phyloP scores from a whole-genome alignment of 2,329 filamentous ascomycete genomes.

The Colletotrichum phormii region DNA sequence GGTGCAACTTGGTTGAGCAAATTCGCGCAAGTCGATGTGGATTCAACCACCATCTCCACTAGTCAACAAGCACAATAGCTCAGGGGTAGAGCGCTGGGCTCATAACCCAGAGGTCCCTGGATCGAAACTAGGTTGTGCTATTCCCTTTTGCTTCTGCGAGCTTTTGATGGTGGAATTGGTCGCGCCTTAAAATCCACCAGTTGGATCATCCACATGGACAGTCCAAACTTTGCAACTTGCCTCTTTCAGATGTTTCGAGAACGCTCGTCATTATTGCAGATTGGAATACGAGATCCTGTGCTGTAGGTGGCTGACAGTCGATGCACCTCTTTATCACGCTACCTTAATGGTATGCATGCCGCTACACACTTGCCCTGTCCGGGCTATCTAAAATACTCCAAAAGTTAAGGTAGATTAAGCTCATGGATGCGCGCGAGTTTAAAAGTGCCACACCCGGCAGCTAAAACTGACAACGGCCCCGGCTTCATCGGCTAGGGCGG shows the following conservation, averaged over 20 bases:
- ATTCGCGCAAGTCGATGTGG: neutral
- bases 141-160: neutral
- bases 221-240: neutral
- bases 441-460: slow-evolving; percentile 4
- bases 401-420: neutral
- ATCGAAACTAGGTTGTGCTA: slow-evolving; percentile 8
- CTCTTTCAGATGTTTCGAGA: neutral
- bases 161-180: neutral
- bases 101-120: slow-evolving; percentile 11
- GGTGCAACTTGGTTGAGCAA: neutral
- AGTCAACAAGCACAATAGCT: neutral
- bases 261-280: neutral
- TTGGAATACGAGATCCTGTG: neutral
- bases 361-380: neutral
- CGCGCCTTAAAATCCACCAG: neutral
- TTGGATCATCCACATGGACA: neutral
- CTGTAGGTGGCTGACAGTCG: neutral
- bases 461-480: slow-evolving; percentile 3
- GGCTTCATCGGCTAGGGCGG: neutral
- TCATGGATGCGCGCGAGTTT: neutral
- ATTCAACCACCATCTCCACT: neutral
- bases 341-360: neutral
- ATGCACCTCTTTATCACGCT: neutral
- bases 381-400: neutral
- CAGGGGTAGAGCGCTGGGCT: slow-evolving; percentile 58